phyloP scores from a whole-genome alignment of 108 stramenopile genomes.

The Nitzschia sp. region DNA sequence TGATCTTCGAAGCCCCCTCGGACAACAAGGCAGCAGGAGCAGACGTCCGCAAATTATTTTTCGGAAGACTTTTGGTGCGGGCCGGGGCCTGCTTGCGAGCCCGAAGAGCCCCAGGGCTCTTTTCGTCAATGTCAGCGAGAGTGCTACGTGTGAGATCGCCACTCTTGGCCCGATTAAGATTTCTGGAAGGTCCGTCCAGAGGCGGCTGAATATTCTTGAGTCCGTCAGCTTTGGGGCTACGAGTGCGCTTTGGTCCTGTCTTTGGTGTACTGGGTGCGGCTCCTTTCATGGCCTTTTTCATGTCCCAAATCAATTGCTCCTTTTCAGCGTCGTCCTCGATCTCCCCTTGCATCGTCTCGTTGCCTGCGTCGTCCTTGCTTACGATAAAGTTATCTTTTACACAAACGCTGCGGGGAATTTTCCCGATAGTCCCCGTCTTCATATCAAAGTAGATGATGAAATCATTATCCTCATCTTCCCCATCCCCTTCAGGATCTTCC shows the following conservation, averaged over 20 bases:
- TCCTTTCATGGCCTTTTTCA: constrained; percentile 29
- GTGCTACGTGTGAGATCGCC: too few species aligned
- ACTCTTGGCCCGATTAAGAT: too few species aligned
- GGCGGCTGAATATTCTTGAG: neutral
- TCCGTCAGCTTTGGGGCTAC: neutral
- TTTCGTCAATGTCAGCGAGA: too few species aligned
- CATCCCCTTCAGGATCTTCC: neutral
- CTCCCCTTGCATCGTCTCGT: constrained; percentile 20
- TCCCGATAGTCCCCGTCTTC: constrained; percentile 28
- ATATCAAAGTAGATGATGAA: constrained; percentile 30
- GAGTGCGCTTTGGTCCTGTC: neutral
- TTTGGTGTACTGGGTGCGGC: neutral
- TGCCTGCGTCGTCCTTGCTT: constrained; percentile 14
- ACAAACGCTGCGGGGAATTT: constrained; percentile 11
- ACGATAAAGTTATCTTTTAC: constrained; percentile 14
- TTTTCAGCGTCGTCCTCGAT: constrained; percentile 12
- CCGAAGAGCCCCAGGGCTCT: too few species aligned
- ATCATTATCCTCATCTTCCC: constrained; percentile 15
- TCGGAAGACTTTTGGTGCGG: neutral
- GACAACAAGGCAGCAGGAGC: too few species aligned
- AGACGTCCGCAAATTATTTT: too few species aligned
- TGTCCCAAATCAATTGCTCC: constrained; percentile 22
- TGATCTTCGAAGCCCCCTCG: too few species aligned
- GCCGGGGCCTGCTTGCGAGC: neutral
- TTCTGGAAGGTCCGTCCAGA: too few species aligned